Percentiles rank a stretch among this genome's conserved stretches.
These are phyloP conservation scores for Sporobolus alterniflorus DNA, from an alignment of 202 grass and related monocot genomes.

Conservation along the genomic window DNA sequence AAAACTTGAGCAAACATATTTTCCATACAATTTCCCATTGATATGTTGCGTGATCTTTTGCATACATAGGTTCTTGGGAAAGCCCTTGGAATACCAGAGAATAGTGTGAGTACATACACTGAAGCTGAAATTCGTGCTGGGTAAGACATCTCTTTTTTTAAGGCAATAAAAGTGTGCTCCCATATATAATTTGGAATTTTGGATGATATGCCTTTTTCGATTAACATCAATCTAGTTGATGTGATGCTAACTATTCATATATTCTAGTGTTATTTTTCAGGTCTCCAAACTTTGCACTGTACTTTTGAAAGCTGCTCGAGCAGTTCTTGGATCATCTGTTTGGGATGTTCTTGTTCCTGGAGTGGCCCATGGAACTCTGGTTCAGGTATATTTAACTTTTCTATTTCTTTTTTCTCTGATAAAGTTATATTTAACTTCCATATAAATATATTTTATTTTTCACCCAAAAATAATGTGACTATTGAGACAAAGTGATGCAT, in stretches of 20 bases:
- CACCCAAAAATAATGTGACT: background rate
- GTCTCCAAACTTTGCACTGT: constrained; percentile 91
- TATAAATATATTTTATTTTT: background rate
- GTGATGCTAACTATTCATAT: constrained; percentile 34
- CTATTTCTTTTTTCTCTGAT: background rate
- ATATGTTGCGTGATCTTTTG: constrained; percentile 15
- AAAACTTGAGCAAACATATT: constrained; percentile 19
- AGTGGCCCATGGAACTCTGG: constrained; percentile 71
- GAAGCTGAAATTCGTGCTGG: constrained; percentile 99
- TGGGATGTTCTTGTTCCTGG: constrained; percentile 99
- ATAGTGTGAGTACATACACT: constrained; percentile 88
- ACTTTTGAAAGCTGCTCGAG: constrained; percentile 77
- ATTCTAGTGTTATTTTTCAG: constrained; percentile 93
- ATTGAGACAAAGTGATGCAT: background rate
- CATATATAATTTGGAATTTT: background rate
- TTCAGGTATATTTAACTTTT: constrained; percentile 56
- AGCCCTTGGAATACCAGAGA: constrained; percentile 92
- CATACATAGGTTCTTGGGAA: constrained; percentile 76
- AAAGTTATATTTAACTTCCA: background rate
- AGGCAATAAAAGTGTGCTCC: background rate
- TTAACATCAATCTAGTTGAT: constrained; percentile 20
- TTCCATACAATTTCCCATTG: constrained; percentile 27
- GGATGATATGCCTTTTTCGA: background rate
- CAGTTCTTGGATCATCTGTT: constrained; percentile 64
- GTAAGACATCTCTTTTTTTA: constrained; percentile 48